Percentiles rank a stretch among this genome's conserved stretches.
Conservation (phyloP, 306 rosid genomes). For the Hippophae gyantsensis region DNA sequence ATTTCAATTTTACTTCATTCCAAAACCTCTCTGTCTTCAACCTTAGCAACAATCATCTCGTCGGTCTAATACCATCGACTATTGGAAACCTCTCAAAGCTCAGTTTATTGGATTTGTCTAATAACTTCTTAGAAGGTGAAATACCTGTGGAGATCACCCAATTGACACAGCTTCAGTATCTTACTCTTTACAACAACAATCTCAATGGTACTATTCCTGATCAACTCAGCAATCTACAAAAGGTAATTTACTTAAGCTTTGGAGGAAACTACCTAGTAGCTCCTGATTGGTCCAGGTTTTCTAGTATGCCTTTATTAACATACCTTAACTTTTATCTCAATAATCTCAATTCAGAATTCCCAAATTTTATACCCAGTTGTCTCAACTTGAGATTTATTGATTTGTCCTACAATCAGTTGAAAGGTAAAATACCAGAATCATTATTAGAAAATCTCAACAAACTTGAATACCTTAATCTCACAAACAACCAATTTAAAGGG, state of each 20-base stretch:
- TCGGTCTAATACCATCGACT: conserved; percentile 40
- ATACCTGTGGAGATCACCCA: conserved; percentile 41
- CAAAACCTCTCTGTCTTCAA: conserved; percentile 36
- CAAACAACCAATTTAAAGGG: conserved; percentile 32
- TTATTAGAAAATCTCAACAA: conserved; percentile 31
- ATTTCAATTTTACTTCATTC: conserved; percentile 31
- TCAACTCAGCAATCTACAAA: conserved; percentile 44
- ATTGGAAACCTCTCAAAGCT: conserved; percentile 44
- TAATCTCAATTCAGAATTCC: conserved; percentile 23
- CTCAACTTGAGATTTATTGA: conserved; percentile 50
- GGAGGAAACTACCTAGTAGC: conserved; percentile 32
- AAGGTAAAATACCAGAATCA: conserved; percentile 24
- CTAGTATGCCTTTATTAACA: conserved; percentile 36
- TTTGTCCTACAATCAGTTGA: conserved; percentile 28
- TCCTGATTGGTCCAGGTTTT: conserved; percentile 39
- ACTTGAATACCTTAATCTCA: conserved; percentile 57
- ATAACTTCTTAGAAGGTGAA: conserved; percentile 22
- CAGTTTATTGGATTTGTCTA: conserved; percentile 34
- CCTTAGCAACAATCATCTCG: conserved; percentile 31
- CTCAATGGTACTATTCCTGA: conserved; percentile 37
- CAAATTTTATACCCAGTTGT: conserved; percentile 42
- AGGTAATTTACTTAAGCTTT: conserved; percentile 43
- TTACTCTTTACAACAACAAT: conserved; percentile 27
- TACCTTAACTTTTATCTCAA: conserved; percentile 28
- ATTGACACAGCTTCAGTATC: conserved; percentile 36